Base-by-base conservation (phyloP, 2,329 filamentous ascomycete genomes). In the Cercospora sp. region DNA sequence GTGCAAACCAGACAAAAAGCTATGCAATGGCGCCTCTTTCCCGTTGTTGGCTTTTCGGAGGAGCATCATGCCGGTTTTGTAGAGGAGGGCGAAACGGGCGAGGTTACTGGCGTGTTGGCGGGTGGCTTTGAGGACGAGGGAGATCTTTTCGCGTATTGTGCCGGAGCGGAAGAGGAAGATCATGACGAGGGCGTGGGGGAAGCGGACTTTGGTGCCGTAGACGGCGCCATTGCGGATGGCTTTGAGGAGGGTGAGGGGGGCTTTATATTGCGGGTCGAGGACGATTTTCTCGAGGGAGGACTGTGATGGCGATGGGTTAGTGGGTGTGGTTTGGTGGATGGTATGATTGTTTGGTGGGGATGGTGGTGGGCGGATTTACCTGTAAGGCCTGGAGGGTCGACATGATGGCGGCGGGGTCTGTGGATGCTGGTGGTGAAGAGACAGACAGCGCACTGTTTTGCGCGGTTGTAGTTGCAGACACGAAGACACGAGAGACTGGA, bases 121-220 rank as follows among this genome's bases (percentile, higher is more conserved):
- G 8, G 95, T 99, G 10, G 95, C 94, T 79, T 91, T 90, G 76
- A 94, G 85, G 73, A 99, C 89, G 63, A 96, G 88, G 66, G 82
- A 81, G 71, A 87, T 78, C 82, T 98, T 98, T 79, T 97, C 88
- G 65, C 89, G 89, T 75, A 97, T 80, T 60, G 83, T 87, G 82
- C 94, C 95, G 9, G 91, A 93, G 74, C 95, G 92, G 84, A 99
- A 99, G 73, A 99, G 88, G 75, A 98, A 91, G 73, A 97, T 93
- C 94, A 99, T 99, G 62, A 99, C 95, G 74, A 99, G 87, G 69
- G 95, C 95, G 83, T 99, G 95, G 72, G 95, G 95, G 83, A 99
- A 98, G 72, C 95, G 94, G 80, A 99, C 93, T 87, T 98, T 98
- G 75, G 92, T 89, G 69, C 95, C 95, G 82, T 99, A 99, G 71